Base-by-base conservation (phyloP, 2,329 filamentous ascomycete genomes). In the Penicillium freii region DNA sequence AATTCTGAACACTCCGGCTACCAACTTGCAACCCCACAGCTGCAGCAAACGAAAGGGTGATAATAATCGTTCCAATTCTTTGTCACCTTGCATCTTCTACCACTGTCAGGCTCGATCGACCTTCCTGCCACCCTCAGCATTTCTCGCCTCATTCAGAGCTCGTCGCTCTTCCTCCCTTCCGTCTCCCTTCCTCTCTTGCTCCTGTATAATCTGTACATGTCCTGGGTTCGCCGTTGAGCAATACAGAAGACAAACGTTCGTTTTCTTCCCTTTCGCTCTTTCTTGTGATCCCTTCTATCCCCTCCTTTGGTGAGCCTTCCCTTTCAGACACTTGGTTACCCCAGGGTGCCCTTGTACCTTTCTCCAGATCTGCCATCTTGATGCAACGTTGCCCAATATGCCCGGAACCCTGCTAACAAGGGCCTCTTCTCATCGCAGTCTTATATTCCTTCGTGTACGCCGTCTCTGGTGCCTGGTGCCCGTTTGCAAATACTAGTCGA, bases 31-130 rank as follows among this genome's bases (percentile, higher is more conserved):
- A 50, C 54, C 54, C 34, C 54, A 51, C 54, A 61, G 60, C 63
- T 71, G 68, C 58, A 64, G 46, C 45, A 74, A 73, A 75, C 70
- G 69, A 69, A 72, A 66, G 66, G 63, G 68, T 67, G 51, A 61
- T 60, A 66, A 62, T 63, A 55, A 59, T 61, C 56, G 53, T 62
- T 54, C 61, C 64, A 65, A 69, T 69, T 69, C 62, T 62, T 66
- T 65, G 62, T 72, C 65, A 64, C 72, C 71, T 74, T 74, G 71
- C 71, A 64, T 71, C 65, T 59, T 44, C 54, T 56, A 45, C 57
- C 57, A 51, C 59, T 61, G 53, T 51, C 53, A 51, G 39, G 53
- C 60, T 54, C 54, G 51, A 58, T 62, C 61, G 59, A 52, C 58
- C 59, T 40, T 56, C 50, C 53, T 62, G 60, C 62, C 62, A 59